Evolutionary conservation across 768 basidiomycete species (phyloP).

Genomic region (Phylloporus sp.): DNA sequence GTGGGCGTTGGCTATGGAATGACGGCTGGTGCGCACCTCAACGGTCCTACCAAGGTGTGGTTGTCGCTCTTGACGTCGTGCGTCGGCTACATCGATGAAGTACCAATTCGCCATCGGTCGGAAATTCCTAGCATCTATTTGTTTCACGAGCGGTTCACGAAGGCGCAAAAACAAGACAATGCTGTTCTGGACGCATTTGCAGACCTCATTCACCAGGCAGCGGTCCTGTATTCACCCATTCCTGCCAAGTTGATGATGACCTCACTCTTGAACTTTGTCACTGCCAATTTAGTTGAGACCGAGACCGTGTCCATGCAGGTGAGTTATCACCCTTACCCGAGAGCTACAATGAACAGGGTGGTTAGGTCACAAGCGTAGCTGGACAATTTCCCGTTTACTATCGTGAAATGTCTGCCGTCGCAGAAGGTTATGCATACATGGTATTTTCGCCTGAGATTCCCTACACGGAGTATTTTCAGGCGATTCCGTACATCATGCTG

Average conservation of each 20-base stretch:
- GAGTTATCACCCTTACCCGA: constrained; percentile 11
- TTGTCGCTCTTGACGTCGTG: not conserved
- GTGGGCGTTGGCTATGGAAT: not conserved
- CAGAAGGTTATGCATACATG: constrained; percentile 30
- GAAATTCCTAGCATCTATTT: not conserved
- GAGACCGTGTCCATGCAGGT: not conserved
- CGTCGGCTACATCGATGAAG: not conserved
- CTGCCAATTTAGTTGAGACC: not conserved
- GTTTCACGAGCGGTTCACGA: not conserved
- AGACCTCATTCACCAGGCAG: not conserved
- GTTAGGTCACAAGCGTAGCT: constrained; percentile 8
- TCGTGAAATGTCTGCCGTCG: constrained; percentile 25
- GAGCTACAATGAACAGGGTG: not conserved
- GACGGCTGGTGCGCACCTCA: not conserved
- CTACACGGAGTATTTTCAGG: constrained; percentile 29
- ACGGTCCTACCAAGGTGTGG: not conserved
- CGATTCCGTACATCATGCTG: constrained; percentile 26
- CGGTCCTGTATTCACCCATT: not conserved
- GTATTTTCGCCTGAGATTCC: constrained; percentile 32
- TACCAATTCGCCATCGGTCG: not conserved
- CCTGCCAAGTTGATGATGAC: not conserved
- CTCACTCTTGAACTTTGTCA: not conserved
- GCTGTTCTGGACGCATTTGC: not conserved
- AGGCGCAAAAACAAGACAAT: not conserved
- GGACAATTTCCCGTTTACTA: constrained; percentile 17